Base-by-base conservation (phyloP, 1,284 basidiomycete species). In the Ceratorhiza oryzae-sativae region DNA sequence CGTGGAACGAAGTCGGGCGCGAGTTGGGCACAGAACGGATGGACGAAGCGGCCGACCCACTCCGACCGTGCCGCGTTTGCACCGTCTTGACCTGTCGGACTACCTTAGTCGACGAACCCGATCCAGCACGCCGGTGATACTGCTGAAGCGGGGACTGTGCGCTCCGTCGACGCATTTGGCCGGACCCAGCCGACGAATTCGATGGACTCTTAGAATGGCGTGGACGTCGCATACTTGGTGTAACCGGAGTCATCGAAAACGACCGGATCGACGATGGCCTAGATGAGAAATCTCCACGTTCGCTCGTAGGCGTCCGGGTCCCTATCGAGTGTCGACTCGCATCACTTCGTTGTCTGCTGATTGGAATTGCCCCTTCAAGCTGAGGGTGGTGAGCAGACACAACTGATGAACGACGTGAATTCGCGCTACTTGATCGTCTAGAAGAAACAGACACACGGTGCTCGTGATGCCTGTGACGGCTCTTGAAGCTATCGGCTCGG, bases 401-500 rank as follows among this genome's bases (percentile, higher is more conserved):
- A 13, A 86, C 84, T 10, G 90, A 92, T 0, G 90, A 92, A 53
- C 91, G 83, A 48, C 88, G 83, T 10, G 91, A 93, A 76, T 92
- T 92, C 73, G 92, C 90, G 76, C 91, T 93, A 77, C 91, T 93
- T 9, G 91, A 93, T 34, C 91, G 86, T 58, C 88, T 85, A 45
- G 91, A 92, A 0, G 90, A 91, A 41, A 75, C 53, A n/a, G 74
- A 75, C 41, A 74, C 46, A 25, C 74, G 74, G 67, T 75, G 34
- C n/a, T 59, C 55, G 61, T 48, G 67, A 41, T 45, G 27, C 53
- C 61, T 53, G 49, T 39, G 34, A 48, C 74, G 70, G 59, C 71
- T 53, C 60, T 67, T 56, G 60, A 63, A 53, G 39, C 51, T 59
- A 42, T 73, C 70, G 15, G 13, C 30, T 25, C 59, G 56, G 13